phyloP scores from a whole-genome alignment of 2,329 filamentous ascomycete genomes.

The Daldinia sp. region DNA sequence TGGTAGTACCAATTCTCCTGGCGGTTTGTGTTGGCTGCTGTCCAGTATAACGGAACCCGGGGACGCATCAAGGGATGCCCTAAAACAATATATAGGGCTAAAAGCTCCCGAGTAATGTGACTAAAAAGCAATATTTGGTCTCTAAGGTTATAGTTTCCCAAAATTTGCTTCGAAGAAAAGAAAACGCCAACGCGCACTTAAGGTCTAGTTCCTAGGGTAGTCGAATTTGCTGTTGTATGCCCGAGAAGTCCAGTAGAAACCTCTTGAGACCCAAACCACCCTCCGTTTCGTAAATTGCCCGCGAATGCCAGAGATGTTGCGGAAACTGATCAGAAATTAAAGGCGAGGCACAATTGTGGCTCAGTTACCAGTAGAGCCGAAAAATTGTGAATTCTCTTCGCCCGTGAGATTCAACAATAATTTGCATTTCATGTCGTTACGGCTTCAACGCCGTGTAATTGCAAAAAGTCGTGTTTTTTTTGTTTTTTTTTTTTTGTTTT shows the following conservation, averaged over 20 bases:
- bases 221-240: not conserved
- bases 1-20: slow-evolving; percentile 1
- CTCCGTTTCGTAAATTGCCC: not conserved
- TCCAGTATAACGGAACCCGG: slow-evolving; percentile 1
- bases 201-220: not conserved
- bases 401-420: slow-evolving; percentile 11
- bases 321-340: slow-evolving; percentile 2
- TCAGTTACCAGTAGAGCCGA: not conserved
- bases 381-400: slow-evolving; percentile 6
- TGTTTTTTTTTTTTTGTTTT: not conserved
- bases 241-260: not conserved
- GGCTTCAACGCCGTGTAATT: not conserved
- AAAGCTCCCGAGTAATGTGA: not conserved
- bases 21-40: slow-evolving; percentile 1
- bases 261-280: not conserved
- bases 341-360: not conserved
- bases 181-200: not conserved
- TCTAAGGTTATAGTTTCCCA: not conserved
- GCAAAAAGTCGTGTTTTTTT: not conserved
- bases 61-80: not conserved
- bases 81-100: not conserved
- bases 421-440: slow-evolving; percentile 7
- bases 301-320: not conserved
- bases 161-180: not conserved
- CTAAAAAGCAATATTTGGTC: not conserved